phyloP scores from a whole-genome alignment of 2,329 filamentous ascomycete genomes.

The Daldinia sp. region DNA sequence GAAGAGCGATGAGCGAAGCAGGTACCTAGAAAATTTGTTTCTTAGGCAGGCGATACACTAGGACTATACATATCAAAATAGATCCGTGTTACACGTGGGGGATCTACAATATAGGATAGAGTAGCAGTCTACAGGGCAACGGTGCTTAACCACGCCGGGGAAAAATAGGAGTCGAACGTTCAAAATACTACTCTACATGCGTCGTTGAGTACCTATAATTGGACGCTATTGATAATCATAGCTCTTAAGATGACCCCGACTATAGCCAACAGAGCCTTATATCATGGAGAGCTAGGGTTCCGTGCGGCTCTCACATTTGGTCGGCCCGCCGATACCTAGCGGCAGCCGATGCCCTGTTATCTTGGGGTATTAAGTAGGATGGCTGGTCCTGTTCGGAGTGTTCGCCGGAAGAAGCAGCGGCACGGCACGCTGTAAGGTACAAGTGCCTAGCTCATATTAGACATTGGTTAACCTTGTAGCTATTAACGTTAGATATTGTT shows the following conservation, averaged over 20 bases:
- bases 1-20: not conserved
- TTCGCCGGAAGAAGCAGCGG: not conserved
- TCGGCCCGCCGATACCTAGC: not conserved
- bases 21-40: not conserved
- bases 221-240: not conserved
- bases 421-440: not conserved
- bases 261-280: not conserved
- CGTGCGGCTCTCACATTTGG: not conserved
- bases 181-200: not conserved
- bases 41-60: not conserved
- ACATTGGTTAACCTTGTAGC: not conserved
- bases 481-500: not conserved
- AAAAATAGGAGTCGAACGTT: not conserved
- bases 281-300: not conserved
- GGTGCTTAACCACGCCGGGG: not conserved
- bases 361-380: not conserved
- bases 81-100: not conserved
- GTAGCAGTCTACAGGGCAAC: not conserved
- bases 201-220: not conserved
- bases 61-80: not conserved
- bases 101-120: not conserved
- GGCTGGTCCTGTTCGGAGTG: not conserved
- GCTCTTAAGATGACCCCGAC: too few relatives aligned
- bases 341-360: not conserved
- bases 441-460: not conserved